Evolutionary conservation across 2,329 filamentous ascomycete species (phyloP).

Genomic region (Teratosphaeria destructans): DNA sequence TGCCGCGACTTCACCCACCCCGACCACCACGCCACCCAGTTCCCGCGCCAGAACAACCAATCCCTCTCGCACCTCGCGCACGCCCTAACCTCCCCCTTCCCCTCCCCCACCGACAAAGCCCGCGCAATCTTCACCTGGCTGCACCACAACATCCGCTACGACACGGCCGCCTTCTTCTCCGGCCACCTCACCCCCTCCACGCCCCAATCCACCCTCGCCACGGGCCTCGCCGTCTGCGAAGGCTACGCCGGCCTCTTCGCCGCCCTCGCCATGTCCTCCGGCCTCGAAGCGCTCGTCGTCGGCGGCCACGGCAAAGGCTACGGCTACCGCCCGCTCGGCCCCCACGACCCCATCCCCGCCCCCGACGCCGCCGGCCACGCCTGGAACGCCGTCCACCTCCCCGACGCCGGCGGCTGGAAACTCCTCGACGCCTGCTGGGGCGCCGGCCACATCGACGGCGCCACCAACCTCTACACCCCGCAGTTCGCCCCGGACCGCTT

Average conservation of each 20-base stretch:
- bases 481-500: constrained; percentile 55
- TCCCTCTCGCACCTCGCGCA: constrained; percentile 64
- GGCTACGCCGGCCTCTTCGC: constrained; percentile 80
- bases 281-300: constrained; percentile 66
- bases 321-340: constrained; percentile 53
- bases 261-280: constrained; percentile 66
- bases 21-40: constrained; percentile 66
- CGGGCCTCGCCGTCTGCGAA: constrained; percentile 78
- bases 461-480: constrained; percentile 52
- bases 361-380: constrained; percentile 55
- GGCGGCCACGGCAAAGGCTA: constrained; percentile 79
- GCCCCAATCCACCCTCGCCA: constrained; percentile 61
- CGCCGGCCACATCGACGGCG: constrained; percentile 55
- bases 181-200: constrained; percentile 53
- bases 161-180: constrained; percentile 68
- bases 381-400: constrained; percentile 78
- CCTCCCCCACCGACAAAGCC: constrained; percentile 86
- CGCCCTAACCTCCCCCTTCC: constrained; percentile 67
- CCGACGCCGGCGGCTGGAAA: constrained; percentile 73
- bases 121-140: constrained; percentile 90
- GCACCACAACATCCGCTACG: constrained; percentile 86
- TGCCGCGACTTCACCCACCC: constrained; percentile 83
- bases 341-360: constrained; percentile 56
- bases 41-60: constrained; percentile 55
- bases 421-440: constrained; percentile 90